A percentile compares a stretch with the other conserved stretches of the same genome.
Evolutionary conservation across 106 monocot genomes (phyloP).

Genomic region (Phalaenopsis equestris): DNA sequence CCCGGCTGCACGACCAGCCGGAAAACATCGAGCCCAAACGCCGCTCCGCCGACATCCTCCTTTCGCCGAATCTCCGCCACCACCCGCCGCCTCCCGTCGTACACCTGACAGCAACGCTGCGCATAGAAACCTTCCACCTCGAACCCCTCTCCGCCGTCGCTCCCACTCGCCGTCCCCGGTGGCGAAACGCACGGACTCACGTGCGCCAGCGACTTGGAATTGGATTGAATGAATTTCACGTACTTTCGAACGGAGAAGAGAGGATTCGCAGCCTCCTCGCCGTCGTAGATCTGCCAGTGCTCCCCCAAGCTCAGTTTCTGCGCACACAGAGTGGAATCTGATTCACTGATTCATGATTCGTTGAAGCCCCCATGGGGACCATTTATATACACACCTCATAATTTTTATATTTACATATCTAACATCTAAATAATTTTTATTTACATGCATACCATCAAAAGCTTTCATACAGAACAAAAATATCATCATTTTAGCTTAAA

Average conservation of each 20-base stretch:
- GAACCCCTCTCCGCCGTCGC: neutral
- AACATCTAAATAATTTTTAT: too few relatives aligned
- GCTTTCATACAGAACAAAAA: too few relatives aligned
- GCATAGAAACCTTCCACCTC: constrained; percentile 64
- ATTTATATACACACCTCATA: too few relatives aligned
- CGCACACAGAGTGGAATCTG: neutral
- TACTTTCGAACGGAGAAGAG: constrained; percentile 39
- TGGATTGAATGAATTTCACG: constrained; percentile 24
- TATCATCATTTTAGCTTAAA: too few relatives aligned
- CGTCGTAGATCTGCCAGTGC: constrained; percentile 54
- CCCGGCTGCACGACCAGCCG: constrained; percentile 53
- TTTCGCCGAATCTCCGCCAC: constrained; percentile 53
- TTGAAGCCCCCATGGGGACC: too few relatives aligned
- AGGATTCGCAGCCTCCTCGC: constrained; percentile 36
- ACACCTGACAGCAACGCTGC: constrained; percentile 26
- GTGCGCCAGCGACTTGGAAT: constrained; percentile 29
- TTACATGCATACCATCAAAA: too few relatives aligned
- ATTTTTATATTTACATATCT: too few relatives aligned
- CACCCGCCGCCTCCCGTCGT: constrained; percentile 26
- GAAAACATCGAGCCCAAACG: constrained; percentile 62
- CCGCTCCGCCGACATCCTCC: constrained; percentile 39
- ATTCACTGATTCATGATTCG: neutral
- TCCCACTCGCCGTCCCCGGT: neutral
- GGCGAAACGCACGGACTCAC: constrained; percentile 16
- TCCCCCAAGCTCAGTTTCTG: constrained; percentile 66